Evolutionary conservation across 2,329 filamentous ascomycete genomes (phyloP).

Genomic region (Cladophialophora exuberans): DNA sequence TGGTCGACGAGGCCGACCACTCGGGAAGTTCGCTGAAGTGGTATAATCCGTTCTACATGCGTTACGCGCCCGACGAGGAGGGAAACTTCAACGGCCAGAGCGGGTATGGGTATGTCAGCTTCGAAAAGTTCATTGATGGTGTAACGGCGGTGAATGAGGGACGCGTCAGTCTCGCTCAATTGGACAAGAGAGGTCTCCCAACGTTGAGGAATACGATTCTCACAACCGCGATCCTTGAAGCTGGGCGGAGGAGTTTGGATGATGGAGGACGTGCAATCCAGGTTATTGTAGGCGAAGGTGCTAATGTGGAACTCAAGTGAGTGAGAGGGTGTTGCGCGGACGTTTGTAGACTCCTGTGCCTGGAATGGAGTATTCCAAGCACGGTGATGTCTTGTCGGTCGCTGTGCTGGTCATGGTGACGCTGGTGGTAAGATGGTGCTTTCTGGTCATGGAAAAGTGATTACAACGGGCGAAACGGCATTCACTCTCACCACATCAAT

Average conservation of each 20-base stretch:
- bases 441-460: too few species aligned
- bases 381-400: too few species aligned
- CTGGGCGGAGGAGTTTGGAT: constrained; percentile 81
- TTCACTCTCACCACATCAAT: too few species aligned
- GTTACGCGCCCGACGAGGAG: constrained; percentile 90
- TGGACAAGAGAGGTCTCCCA: constrained; percentile 79
- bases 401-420: too few species aligned
- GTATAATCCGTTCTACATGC: constrained; percentile 97
- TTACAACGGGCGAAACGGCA: too few species aligned
- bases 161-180: constrained; percentile 69
- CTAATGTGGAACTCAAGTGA: constrained; percentile 33
- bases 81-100: constrained; percentile 91
- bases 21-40: constrained; percentile 63
- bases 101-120: constrained; percentile 90
- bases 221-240: constrained; percentile 89
- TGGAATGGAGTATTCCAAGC: not conserved
- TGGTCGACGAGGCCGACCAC: constrained; percentile 71
- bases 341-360: not conserved
- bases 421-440: too few species aligned
- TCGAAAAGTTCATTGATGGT: constrained; percentile 94
- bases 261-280: constrained; percentile 75
- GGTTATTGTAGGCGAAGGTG: constrained; percentile 65
- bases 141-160: constrained; percentile 78
- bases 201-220: constrained; percentile 88
- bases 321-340: not conserved